Evolutionary conservation across 495 filamentous ascomycete species (phyloP).

Genomic region (Podospora pseudopauciseta): DNA sequence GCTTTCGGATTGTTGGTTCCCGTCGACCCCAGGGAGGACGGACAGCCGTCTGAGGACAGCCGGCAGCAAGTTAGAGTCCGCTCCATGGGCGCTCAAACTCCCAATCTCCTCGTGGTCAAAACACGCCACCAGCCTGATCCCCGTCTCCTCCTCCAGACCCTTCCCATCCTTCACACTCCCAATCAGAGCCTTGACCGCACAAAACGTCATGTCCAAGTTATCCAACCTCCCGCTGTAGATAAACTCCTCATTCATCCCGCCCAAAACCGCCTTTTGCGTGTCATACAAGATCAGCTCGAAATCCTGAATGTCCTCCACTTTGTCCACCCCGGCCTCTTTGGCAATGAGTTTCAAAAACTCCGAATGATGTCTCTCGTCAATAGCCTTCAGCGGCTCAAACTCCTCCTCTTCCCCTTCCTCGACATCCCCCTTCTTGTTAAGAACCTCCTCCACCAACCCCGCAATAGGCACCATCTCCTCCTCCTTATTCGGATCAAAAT

Average conservation of each 20-base stretch:
- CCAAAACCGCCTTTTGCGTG: conserved; percentile 83
- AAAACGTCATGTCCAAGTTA: conserved; percentile 94
- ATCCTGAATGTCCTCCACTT: conserved; percentile 70
- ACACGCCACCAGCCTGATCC: conserved; percentile 82
- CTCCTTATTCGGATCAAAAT: conserved; percentile 93
- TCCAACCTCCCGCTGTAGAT: conserved; percentile 91
- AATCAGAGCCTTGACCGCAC: conserved; percentile 76
- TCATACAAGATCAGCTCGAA: conserved; percentile 97
- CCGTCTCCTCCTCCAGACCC: conserved; percentile 67
- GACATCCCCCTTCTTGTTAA: conserved; percentile 58
- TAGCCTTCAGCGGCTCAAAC: conserved; percentile 68
- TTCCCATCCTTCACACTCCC: conserved; percentile 58
- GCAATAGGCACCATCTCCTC: conserved; percentile 91
- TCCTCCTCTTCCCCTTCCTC: conserved; percentile 46
- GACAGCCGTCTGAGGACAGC: conserved; percentile 84
- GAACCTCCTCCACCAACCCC: conserved; percentile 78
- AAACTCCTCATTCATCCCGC: conserved; percentile 88
- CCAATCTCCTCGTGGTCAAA: conserved; percentile 99
- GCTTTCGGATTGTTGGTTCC: conserved; percentile 46
- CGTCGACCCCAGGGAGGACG: conserved; percentile 59
- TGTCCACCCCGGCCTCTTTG: conserved; percentile 62
- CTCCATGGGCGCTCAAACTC: conserved; percentile 85
- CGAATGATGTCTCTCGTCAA: conserved; percentile 84
- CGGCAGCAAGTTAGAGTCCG: conserved; percentile 87
- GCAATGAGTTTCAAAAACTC: conserved; percentile 82